phyloP scores from a whole-genome alignment of 2,329 filamentous ascomycete genomes.

The Pseudogymnoascus pannorum region DNA sequence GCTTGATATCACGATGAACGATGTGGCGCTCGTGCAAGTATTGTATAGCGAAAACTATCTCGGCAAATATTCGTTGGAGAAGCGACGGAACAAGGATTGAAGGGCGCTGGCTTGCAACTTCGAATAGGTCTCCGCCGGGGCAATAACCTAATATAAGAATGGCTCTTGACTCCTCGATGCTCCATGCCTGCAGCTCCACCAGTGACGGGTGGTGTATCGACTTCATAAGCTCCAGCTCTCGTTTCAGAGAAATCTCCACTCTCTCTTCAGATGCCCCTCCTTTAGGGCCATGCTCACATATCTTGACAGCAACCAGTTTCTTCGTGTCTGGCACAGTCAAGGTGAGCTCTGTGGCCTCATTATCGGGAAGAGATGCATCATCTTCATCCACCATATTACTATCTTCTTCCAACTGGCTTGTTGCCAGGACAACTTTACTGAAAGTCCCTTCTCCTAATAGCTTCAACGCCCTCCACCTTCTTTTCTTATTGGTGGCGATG shows the following conservation, averaged over 20 bases:
- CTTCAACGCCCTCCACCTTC: constrained; percentile 72
- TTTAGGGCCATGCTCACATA: constrained; percentile 89
- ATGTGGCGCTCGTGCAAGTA: constrained; percentile 83
- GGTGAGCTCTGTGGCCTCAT: constrained; percentile 24
- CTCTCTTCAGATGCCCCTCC: constrained; percentile 90
- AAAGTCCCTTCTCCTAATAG: constrained; percentile 89
- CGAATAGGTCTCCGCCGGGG: constrained; percentile 89
- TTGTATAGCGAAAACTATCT: constrained; percentile 74
- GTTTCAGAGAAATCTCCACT: constrained; percentile 86
- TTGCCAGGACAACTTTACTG: constrained; percentile 86
- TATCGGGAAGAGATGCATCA: constrained; percentile 27
- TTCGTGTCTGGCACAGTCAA: constrained; percentile 46
- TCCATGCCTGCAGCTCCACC: constrained; percentile 87
- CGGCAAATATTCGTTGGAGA: constrained; percentile 79
- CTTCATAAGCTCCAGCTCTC: constrained; percentile 91
- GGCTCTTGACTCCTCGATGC: constrained; percentile 71
- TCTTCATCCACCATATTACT: constrained; percentile 34
- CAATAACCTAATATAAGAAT: constrained; percentile 87
- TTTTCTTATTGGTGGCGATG: constrained; percentile 59
- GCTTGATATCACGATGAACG: constrained; percentile 94
- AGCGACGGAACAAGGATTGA: constrained; percentile 60
- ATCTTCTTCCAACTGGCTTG: constrained; percentile 58
- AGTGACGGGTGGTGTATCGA: constrained; percentile 81
- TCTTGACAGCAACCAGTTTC: constrained; percentile 86
- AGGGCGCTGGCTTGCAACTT: constrained; percentile 70